Evolutionary conservation across 192 early-diverging fungal species (phyloP).

Genomic region (Chytriomyces confervae): DNA sequence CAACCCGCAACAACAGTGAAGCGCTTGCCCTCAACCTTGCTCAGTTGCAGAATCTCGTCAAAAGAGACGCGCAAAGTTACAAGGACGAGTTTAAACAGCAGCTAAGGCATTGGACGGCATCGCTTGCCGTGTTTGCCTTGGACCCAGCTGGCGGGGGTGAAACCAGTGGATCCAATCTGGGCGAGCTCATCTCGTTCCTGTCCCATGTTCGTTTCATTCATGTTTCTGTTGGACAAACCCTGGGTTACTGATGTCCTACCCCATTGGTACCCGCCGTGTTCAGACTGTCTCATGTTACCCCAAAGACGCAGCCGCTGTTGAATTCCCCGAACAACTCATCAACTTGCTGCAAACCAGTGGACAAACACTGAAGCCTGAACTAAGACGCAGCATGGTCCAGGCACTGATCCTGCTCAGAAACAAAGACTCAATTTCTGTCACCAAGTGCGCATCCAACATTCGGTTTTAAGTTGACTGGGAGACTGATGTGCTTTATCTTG

Average conservation of each 20-base stretch:
- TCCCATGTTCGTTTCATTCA: slow-evolving; percentile 62
- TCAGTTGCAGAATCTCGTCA: slow-evolving; percentile 98
- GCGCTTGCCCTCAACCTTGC: slow-evolving; percentile 76
- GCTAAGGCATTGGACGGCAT: slow-evolving; percentile 88
- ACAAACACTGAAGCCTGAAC: slow-evolving; percentile 78
- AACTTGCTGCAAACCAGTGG: slow-evolving; percentile 82
- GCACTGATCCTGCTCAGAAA: slow-evolving; percentile 89
- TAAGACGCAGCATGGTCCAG: slow-evolving; percentile 88
- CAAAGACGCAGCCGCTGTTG: slow-evolving; percentile 65
- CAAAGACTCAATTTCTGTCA: slow-evolving; percentile 67
- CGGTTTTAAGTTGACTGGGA: neutral
- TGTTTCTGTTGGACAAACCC: neutral
- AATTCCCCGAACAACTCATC: slow-evolving; percentile 86
- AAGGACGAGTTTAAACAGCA: slow-evolving; percentile 94
- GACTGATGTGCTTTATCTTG: neutral
- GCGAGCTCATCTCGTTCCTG: slow-evolving; percentile 89
- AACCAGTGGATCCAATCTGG: slow-evolving; percentile 72
- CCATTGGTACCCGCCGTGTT: neutral
- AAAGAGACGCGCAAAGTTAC: slow-evolving; percentile 92
- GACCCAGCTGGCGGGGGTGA: slow-evolving; percentile 65
- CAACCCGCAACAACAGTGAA: slow-evolving; percentile 37
- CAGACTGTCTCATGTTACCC: slow-evolving; percentile 87
- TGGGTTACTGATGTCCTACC: neutral
- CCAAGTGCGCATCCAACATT: slow-evolving; percentile 35
- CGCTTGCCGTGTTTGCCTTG: slow-evolving; percentile 83